Conservation (phyloP, 2,329 filamentous ascomycete species). For the Annulohypoxylon truncatum region DNA sequence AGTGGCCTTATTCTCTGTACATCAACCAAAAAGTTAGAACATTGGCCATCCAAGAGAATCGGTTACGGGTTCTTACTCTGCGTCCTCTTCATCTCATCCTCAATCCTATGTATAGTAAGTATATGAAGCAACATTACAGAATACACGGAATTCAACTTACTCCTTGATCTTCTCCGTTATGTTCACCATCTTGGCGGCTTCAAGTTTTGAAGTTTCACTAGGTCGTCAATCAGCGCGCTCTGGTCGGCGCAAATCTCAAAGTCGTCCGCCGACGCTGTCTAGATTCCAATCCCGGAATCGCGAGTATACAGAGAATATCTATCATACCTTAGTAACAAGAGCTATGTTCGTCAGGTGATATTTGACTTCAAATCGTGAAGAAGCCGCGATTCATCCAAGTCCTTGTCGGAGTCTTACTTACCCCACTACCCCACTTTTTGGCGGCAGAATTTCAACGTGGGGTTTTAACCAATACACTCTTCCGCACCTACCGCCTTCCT, state of each 20-base stretch:
- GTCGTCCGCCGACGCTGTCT: not conserved
- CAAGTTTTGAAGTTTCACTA: not conserved
- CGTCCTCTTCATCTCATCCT: slow-evolving; percentile 99
- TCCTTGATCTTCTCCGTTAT: slow-evolving; percentile 99
- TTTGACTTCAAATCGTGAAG: not conserved
- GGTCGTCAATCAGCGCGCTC: not conserved
- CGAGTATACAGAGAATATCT: not conserved
- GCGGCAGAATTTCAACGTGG: slow-evolving; percentile 37
- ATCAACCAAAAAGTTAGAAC: slow-evolving; percentile 46
- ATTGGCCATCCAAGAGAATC: slow-evolving; percentile 2
- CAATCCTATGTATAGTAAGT: slow-evolving; percentile 75
- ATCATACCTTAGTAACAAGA: too few relatives aligned
- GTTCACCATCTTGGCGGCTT: slow-evolving; percentile 83
- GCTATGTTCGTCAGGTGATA: not conserved
- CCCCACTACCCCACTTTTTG: slow-evolving; percentile 19
- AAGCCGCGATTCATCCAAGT: slow-evolving; percentile 10
- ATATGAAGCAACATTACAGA: slow-evolving; percentile 11
- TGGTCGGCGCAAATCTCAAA: not conserved
- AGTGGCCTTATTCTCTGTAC: slow-evolving; percentile 95
- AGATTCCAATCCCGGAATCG: not conserved
- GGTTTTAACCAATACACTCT: slow-evolving; percentile 17
- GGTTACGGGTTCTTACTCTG: slow-evolving; percentile 76
- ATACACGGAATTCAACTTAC: slow-evolving; percentile 63
- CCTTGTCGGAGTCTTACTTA: slow-evolving; percentile 10
- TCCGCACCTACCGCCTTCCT: not conserved